phyloP scores from a whole-genome alignment of 2,329 filamentous ascomycete species.

The Fusarium zealandicum region DNA sequence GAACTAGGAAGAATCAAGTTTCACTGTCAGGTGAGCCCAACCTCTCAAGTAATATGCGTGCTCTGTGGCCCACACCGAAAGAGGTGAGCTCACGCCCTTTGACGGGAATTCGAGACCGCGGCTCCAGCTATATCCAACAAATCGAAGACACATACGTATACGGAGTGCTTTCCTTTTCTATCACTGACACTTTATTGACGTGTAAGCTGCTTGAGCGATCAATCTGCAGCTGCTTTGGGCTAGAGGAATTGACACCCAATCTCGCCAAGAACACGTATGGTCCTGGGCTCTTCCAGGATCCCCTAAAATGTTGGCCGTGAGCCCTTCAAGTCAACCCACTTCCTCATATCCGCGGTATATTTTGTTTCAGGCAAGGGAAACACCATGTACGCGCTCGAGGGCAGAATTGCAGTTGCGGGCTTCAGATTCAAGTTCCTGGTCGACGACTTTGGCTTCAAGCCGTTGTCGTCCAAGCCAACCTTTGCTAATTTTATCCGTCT shows the following conservation, averaged over 20 bases:
- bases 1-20: constrained; percentile 2
- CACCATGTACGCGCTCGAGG: constrained; percentile 78
- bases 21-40: constrained; percentile 17
- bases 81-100: not conserved
- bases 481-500: no score
- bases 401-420: constrained; percentile 78
- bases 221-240: constrained; percentile 81
- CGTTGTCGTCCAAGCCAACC: constrained; percentile 54
- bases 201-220: constrained; percentile 83
- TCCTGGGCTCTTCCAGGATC: constrained; percentile 83
- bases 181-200: constrained; percentile 81
- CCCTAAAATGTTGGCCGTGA: constrained; percentile 83
- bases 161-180: constrained; percentile 77
- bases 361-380: constrained; percentile 75
- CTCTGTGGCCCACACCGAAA: constrained; percentile 34
- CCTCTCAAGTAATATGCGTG: constrained; percentile 3
- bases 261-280: constrained; percentile 87
- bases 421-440: constrained; percentile 75
- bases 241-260: constrained; percentile 78
- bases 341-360: constrained; percentile 77
- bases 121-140: constrained; percentile 60
- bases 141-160: constrained; percentile 76
- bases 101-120: constrained; percentile 17
- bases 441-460: constrained; percentile 64
- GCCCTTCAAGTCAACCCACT: constrained; percentile 80